Evolutionary conservation across 345 rosid species (phyloP), one percentile per base, ranked within the genome.

Genomic region (Streptanthus diversifolius): DNA sequence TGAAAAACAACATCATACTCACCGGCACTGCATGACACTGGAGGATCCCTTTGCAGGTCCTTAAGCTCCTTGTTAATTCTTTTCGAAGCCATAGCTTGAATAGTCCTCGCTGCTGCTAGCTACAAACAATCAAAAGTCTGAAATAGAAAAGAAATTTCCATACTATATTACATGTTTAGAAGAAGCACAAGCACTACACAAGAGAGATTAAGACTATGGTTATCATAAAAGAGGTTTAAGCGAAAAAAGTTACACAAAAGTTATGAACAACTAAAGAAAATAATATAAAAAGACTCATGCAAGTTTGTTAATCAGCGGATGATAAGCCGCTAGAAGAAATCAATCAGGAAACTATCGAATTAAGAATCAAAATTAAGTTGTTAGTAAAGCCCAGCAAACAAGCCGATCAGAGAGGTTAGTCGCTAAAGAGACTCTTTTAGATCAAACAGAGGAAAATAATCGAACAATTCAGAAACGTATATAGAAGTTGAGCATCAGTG

Each of bases 11-110:
- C 3, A 63, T 14, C n/a, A 15, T 45, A 63, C 76, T 64, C 30
- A 88, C 93, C 93, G 25, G 93, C 93, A 64, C 93, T 88, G 84
- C 90, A 86, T 27, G 88, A 88, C 13, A 82, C 87, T 49, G 93
- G 93, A 76, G 93, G 93, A 71, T 88, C 93, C 76, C 66, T 83
- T 83, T 86, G 87, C 59, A 88, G 77, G 71, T 88, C 93, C 80
- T 63, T 88, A 83, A 84, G 82, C 80, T 88, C 93, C 82, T 83
- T 88, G 83, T 80, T 86, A 74, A 88, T 88, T 66, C 93, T 70
- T 76, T 82, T 86, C 14, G 87, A 80, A 64, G 90, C 93, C 93
- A 88, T 65, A 19, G 21, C 18, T 80, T 33, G 30, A 27, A 5
- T 41, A 4, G 33, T 43, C 47, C 74, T 61, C n/a, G 41, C 70